These are phyloP conservation scores for Microcyclosporella mali DNA, from an alignment of 2,329 filamentous ascomycete genomes.

Conservation along the genomic window DNA sequence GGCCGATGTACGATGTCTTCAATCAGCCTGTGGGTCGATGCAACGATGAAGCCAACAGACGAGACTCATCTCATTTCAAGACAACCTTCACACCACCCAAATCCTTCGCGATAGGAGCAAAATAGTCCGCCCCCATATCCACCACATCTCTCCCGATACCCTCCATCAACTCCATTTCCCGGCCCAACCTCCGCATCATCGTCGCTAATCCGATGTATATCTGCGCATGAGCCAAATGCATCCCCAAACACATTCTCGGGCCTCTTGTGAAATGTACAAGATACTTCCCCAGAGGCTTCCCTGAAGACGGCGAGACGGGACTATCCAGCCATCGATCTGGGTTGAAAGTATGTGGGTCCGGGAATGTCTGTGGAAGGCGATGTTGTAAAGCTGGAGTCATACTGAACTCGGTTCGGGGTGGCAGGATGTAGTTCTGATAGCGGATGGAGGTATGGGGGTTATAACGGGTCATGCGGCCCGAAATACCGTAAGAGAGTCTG, in stretches of 20 bases:
- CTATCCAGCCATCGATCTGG: slow-evolving; percentile 15
- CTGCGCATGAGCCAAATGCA: slow-evolving; percentile 18
- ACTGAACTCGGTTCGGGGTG: slow-evolving; percentile 8
- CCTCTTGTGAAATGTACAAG: slow-evolving; percentile 26
- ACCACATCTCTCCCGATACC: slow-evolving; percentile 5
- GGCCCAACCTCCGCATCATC: slow-evolving; percentile 4
- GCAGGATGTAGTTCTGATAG: slow-evolving; percentile 13
- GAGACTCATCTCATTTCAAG: no score
- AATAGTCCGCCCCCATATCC: slow-evolving; percentile 1
- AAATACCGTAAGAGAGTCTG: slow-evolving; percentile 20
- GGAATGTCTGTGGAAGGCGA: slow-evolving; percentile 7
- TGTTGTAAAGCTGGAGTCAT: slow-evolving; percentile 7
- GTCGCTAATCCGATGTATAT: slow-evolving; percentile 13
- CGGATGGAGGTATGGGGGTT: slow-evolving; percentile 4
- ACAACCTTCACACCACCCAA: background rate
- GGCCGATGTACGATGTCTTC: no score
- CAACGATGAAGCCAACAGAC: no score
- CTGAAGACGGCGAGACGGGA: background rate
- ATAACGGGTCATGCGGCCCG: slow-evolving; percentile 6
- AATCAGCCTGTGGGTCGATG: no score
- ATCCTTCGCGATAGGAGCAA: background rate
- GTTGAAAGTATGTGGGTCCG: slow-evolving; percentile 8
- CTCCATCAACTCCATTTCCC: slow-evolving; percentile 12
- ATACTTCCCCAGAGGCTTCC: background rate
- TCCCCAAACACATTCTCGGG: slow-evolving; percentile 24